A percentile compares a stretch with the other conserved stretches of the same genome.
These are phyloP conservation scores for Exophiala sp. DNA, from an alignment of 2,329 filamentous ascomycete genomes.

Conservation along the genomic window DNA sequence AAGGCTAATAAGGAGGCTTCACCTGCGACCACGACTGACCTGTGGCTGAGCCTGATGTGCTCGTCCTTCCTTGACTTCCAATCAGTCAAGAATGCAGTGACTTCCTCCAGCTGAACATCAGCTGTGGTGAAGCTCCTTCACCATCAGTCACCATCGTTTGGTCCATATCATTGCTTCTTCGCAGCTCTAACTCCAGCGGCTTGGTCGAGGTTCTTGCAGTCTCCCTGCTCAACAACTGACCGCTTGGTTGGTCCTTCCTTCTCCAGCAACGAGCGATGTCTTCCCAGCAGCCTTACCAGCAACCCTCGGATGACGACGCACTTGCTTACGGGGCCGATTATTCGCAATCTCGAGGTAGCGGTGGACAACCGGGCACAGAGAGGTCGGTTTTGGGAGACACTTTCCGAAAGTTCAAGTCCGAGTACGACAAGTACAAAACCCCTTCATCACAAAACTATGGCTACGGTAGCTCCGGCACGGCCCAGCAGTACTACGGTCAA, in stretches of 20 bases:
- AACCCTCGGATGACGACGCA: conserved; percentile 42
- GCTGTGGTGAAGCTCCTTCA: neutral
- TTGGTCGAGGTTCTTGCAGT: neutral
- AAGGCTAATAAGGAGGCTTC: neutral
- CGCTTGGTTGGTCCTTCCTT: neutral
- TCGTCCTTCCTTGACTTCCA: neutral
- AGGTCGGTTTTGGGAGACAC: conserved; percentile 50
- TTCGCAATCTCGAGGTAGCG: conserved; percentile 31
- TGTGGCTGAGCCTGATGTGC: neutral
- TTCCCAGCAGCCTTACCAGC: conserved; percentile 10
- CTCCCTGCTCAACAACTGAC: neutral
- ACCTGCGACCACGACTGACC: neutral
- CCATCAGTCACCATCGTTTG: neutral
- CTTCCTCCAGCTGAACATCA: conserved; percentile 5
- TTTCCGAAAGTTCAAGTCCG: conserved; percentile 43
- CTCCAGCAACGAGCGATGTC: neutral
- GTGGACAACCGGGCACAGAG: conserved; percentile 38
- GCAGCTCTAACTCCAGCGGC: neutral
- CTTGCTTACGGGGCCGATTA: conserved; percentile 53
- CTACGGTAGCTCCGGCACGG: conserved; percentile 29
- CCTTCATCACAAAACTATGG: conserved; percentile 23
- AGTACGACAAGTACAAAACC: conserved; percentile 31
- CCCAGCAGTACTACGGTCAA: conserved; percentile 25
- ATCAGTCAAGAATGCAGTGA: neutral
- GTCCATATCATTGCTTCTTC: neutral